Evolutionary conservation across 2,329 filamentous ascomycete species (phyloP).

Genomic region (Fusarium phyllophilum): DNA sequence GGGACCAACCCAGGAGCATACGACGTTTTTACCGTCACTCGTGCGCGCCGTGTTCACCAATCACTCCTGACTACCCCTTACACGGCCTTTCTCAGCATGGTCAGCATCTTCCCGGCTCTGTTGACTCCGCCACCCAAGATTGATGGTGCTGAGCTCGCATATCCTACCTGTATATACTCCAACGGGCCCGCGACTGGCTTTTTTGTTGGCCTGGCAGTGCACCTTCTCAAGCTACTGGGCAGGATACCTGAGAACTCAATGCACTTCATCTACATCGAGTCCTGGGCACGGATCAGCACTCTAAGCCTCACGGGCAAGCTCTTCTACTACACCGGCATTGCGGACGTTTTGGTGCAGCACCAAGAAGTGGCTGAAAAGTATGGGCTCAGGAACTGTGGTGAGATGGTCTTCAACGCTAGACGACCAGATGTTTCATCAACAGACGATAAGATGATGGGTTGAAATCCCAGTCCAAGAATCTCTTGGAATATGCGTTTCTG

Average conservation of each 20-base stretch:
- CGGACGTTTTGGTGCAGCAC: conserved; percentile 88
- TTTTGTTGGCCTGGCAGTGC: conserved; percentile 69
- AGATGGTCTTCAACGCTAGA: conserved; percentile 54
- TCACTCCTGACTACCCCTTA: conserved; percentile 77
- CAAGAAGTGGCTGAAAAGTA: conserved; percentile 65
- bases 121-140: conserved; percentile 45
- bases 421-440: conserved; percentile 38
- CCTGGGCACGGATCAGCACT: conserved; percentile 85
- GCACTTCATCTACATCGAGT: conserved; percentile 87
- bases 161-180: conserved; percentile 81
- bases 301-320: conserved; percentile 88
- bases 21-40: conserved; percentile 74
- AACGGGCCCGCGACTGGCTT: conserved; percentile 93
- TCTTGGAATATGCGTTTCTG: conserved; percentile 31
- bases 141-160: conserved; percentile 47
- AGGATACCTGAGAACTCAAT: conserved; percentile 65
- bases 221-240: conserved; percentile 58
- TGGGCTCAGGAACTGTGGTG: conserved; percentile 51
- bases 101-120: conserved; percentile 69
- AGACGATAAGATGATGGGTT: not conserved
- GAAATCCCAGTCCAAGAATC: not conserved
- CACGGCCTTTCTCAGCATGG: conserved; percentile 73
- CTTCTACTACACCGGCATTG: conserved; percentile 70
- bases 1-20: conserved; percentile 59
- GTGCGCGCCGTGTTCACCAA: conserved; percentile 87